phyloP scores from a whole-genome alignment of 257 asterid genomes.

The Solanum virginianum region DNA sequence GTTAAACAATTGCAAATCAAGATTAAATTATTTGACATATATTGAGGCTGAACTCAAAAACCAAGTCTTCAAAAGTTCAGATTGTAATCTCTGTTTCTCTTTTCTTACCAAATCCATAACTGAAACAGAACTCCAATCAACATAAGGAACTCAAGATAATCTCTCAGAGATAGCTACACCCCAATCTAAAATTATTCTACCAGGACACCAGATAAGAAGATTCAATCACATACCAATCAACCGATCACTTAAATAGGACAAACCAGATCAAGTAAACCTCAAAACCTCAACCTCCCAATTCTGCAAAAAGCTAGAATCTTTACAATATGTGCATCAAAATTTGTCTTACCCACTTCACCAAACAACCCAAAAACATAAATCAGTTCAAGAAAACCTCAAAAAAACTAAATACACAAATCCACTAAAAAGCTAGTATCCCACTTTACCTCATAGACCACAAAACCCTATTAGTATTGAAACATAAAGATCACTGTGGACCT shows the following conservation, averaged over 20 bases:
- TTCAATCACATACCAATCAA: background rate
- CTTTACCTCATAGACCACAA: background rate
- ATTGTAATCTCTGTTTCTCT: background rate
- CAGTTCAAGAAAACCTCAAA: background rate
- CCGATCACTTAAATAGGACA: background rate
- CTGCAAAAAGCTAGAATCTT: background rate
- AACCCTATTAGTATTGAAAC: background rate
- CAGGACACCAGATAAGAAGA: background rate
- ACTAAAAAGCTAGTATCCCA: background rate
- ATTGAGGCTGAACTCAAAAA: background rate
- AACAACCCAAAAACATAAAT: background rate
- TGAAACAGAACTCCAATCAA: background rate
- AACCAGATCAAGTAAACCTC: conserved; percentile 3
- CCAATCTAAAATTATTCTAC: background rate
- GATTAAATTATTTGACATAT: background rate
- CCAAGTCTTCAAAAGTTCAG: background rate
- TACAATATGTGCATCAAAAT: background rate
- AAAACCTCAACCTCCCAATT: background rate
- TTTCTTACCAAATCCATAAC: background rate
- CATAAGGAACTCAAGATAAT: background rate
- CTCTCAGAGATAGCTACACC: background rate
- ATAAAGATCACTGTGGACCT: background rate
- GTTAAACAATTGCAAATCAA: background rate
- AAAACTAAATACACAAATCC: background rate
- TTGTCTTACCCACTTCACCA: background rate